Base-by-base conservation (phyloP, 441 rosid genomes). In the Gossypium lobatum region DNA sequence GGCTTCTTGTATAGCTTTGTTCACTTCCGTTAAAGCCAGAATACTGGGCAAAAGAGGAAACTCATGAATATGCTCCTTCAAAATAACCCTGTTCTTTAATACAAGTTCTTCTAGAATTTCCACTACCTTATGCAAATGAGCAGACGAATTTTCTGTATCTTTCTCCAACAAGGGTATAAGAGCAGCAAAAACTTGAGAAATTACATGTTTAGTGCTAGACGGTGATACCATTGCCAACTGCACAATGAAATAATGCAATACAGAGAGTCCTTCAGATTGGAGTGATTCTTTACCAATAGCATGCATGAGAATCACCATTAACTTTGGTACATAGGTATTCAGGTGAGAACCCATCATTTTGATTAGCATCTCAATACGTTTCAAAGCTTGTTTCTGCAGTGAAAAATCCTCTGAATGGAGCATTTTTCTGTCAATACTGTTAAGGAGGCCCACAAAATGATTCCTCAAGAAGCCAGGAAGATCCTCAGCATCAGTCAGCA, bases 291-390 rank as follows among this genome's bases (percentile, higher is more conserved):
- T 96, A 65, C 76, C 86, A 78, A 93, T 86, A 53, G 96, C 95
- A 90, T 94, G 97, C 98, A 92, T 91, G 74, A 96, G 97, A 83
- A 96, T 96, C 81, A 96, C 98, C 95, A 94, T 87, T 76, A 96
- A 80, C 83, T 96, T 96, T 46, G 98, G 99, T 78, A 94, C 93
- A 80, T 93, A 91, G 70, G 98, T 93, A 78, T 81, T 89, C 72
- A 93, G 88, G 74, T 89, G 92, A 68, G 88, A 88, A 72, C 98
- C 98, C 97, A 96, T 96, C 96, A 93, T 87, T 78, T 88, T 86
- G 79, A 96, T 94, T 80, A 96, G 85, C 88, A 96, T 87, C 83
- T 92, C 89, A 67, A 96, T 93, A 60, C 98, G 95, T 79, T 83
- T 84, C 86, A 96, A 77, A 73, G 99, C 99, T 87, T 92, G 97